Conservation (phyloP, 495 filamentous ascomycete genomes). For the Ramalina intermedia region DNA sequence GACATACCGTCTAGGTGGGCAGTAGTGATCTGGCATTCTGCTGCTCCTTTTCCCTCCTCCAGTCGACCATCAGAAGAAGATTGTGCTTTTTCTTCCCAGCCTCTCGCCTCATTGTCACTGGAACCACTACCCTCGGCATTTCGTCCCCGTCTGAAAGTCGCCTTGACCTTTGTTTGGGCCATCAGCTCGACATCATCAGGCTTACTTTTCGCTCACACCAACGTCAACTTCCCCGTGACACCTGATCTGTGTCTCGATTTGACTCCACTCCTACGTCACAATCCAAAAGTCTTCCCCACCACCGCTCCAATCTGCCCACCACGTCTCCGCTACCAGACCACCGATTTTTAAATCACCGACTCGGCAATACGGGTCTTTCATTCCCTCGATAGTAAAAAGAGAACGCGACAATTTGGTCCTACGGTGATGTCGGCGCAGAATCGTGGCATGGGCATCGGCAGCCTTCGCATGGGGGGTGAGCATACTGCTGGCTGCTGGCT, state of each 20-base stretch:
- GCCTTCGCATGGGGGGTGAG: constrained; percentile 75
- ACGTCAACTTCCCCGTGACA: not conserved
- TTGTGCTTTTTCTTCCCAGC: not conserved
- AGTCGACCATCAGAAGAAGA: not conserved
- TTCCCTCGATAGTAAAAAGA: constrained; percentile 24
- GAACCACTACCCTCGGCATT: not conserved
- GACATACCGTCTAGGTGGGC: no score
- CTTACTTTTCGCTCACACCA: not conserved
- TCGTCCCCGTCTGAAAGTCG: not conserved
- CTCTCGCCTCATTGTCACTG: not conserved
- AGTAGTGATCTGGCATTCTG: no score
- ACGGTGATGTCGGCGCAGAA: constrained; percentile 51
- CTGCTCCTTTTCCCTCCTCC: no score
- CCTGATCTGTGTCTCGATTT: not conserved
- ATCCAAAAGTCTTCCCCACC: constrained; percentile 1
- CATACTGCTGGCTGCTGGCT: constrained; percentile 4
- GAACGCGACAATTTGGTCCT: constrained; percentile 5
- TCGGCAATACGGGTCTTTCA: constrained; percentile 33
- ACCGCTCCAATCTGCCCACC: constrained; percentile 28
- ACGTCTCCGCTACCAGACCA: constrained; percentile 34
- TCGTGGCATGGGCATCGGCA: constrained; percentile 59
- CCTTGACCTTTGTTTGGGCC: not conserved
- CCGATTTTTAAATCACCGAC: constrained; percentile 26
- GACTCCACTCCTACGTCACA: not conserved
- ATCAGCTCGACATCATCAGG: not conserved